Conservation (phyloP, 75 land plant species). For the Picea glauca region DNA sequence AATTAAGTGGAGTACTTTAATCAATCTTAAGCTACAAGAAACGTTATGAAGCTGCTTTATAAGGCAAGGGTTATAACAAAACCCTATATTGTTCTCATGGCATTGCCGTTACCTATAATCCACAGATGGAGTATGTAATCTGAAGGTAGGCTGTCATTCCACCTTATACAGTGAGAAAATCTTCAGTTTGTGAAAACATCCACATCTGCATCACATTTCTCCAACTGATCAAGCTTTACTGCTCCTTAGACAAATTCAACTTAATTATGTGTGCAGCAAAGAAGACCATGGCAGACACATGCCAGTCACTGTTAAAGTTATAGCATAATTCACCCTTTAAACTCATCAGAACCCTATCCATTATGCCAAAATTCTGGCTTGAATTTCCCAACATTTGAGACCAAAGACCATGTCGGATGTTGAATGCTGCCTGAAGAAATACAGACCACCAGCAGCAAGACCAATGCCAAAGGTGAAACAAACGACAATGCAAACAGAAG, state of each 20-base stretch:
- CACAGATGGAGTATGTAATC: background rate
- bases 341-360: background rate
- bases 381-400: background rate
- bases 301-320: background rate
- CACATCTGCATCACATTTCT: background rate
- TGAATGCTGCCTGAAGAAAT: constrained; percentile 4
- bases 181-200: background rate
- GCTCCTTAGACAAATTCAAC: background rate
- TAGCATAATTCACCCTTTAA: no score
- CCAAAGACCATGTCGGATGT: background rate
- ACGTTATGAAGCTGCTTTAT: background rate
- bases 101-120: background rate
- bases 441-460: background rate
- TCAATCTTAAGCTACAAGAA: no score
- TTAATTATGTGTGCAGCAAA: background rate
- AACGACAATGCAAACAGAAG: constrained; percentile 2
- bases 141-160: no score
- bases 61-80: background rate
- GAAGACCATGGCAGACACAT: no score
- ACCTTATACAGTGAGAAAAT: no score
- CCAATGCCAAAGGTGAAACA: constrained; percentile 1
- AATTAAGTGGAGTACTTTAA: no score
- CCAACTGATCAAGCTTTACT: background rate
- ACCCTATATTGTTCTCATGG: background rate
- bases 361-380: background rate